phyloP scores from a whole-genome alignment of 129 eudicot genomes.

The Chrysanthemum seticuspe region DNA sequence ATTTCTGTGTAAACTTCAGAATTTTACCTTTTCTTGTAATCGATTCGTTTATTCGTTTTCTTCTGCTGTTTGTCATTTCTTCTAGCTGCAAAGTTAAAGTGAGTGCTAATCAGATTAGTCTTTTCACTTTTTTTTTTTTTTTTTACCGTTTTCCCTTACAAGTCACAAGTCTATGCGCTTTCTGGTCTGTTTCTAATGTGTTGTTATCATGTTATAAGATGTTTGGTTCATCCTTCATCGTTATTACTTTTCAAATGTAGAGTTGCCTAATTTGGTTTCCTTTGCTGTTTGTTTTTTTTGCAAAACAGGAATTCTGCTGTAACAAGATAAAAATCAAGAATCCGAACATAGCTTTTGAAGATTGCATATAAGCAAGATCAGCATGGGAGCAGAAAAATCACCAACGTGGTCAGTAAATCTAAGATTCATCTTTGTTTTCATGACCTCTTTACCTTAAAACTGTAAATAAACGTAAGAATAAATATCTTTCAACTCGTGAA shows the following conservation, averaged over 20 bases:
- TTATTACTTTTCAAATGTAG: conserved; percentile 9
- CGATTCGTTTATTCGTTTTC: too few species aligned
- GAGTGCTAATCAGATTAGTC: not conserved
- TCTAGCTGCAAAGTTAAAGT: not conserved
- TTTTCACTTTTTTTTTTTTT: too few species aligned
- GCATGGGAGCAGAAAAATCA: conserved; percentile 36
- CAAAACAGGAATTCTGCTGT: conserved; percentile 18
- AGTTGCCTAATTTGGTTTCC: not conserved
- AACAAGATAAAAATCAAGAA: conserved; percentile 7
- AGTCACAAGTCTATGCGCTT: not conserved
- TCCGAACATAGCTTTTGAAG: conserved; percentile 16
- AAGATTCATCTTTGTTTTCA: conserved; percentile 12
- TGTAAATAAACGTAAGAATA: not conserved
- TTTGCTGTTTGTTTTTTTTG: not conserved
- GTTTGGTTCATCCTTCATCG: conserved; percentile 13
- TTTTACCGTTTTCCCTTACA: too few species aligned
- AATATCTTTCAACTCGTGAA: too few species aligned
- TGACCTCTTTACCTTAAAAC: not conserved
- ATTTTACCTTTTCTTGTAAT: too few species aligned
- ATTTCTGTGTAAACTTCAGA: too few species aligned
- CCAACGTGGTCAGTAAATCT: conserved; percentile 28
- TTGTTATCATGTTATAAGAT: conserved; percentile 7
- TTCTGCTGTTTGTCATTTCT: too few species aligned
- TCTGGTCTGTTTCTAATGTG: conserved; percentile 6
- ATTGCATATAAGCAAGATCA: conserved; percentile 13